A percentile compares a stretch with the other conserved stretches of the same genome.
Conservation (phyloP, 2,329 filamentous ascomycete genomes). For the Colletotrichum liriopes region DNA sequence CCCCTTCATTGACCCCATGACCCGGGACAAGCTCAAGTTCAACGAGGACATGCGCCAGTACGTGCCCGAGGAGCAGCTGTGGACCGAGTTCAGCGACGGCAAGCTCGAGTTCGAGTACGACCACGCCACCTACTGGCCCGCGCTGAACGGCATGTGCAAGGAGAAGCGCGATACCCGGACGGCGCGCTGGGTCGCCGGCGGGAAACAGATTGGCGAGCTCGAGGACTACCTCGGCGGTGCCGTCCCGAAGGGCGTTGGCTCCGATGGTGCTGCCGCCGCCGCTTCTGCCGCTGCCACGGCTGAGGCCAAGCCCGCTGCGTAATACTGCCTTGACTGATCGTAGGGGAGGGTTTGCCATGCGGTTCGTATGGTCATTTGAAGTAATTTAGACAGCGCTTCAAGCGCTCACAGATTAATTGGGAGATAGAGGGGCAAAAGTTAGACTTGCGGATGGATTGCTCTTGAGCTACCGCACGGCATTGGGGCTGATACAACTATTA, state of each 20-base stretch:
- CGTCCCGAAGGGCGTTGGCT: conserved; percentile 30
- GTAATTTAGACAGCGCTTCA: conserved; percentile 11
- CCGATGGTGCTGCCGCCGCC: neutral
- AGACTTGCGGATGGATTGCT: neutral
- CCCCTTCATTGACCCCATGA: conserved; percentile 96
- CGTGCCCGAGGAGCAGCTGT: conserved; percentile 86
- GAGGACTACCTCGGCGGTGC: conserved; percentile 88
- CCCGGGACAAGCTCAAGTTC: conserved; percentile 95
- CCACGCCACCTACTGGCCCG: conserved; percentile 90
- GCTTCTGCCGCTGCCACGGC: neutral
- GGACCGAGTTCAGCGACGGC: conserved; percentile 82
- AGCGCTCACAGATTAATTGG: conserved; percentile 19
- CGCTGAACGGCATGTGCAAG: conserved; percentile 80
- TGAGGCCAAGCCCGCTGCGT: conserved; percentile 13
- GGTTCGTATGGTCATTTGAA: neutral
- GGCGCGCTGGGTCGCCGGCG: conserved; percentile 84
- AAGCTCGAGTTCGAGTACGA: conserved; percentile 93
- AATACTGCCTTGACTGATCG: neutral
- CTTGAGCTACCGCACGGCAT: neutral
- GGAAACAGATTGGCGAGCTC: conserved; percentile 86
- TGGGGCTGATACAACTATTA: neutral
- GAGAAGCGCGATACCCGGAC: conserved; percentile 74
- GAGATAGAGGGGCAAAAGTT: neutral
- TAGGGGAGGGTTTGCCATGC: too few relatives aligned
- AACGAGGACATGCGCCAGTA: conserved; percentile 91